Base-by-base conservation (phyloP, 192 early-diverging fungal genomes). In the Rhizophagus prolifer region DNA sequence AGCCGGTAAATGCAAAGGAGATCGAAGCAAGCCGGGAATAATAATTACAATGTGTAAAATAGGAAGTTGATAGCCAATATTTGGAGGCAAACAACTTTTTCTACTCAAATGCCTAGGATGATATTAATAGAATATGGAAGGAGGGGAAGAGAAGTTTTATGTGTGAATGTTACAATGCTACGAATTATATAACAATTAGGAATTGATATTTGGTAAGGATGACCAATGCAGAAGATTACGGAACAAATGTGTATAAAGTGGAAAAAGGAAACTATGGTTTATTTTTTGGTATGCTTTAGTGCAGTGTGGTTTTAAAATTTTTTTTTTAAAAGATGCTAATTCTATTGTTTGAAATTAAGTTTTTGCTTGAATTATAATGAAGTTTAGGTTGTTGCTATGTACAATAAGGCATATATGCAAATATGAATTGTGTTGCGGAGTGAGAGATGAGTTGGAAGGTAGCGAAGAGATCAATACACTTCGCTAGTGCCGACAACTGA, bases 341-440 rank as follows among this genome's bases (percentile, higher is more conserved):
- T 66, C 64, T 66, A 66, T 66, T 66, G 26, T 34, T 66, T 66
- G 64, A 34, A 66, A 66, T 66, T 34, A 31, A 19, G 12, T 19
- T 38, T 67, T 67, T 67, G 34, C 65, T 67, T 67, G 65, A 67
- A 38, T 54, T 21, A 54, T 36, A 67, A 67, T 67, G 65, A 63
- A 30, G 14, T 36, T 36, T 41, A 41, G 14, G 34, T 67, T 67
- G 65, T 67, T 67, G 36, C 65, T 67, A 67, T 67, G 65, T 67
- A 67, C 65, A 67, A 67, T 67, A 67, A 67, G 65, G 65, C 65
- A 67, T 67, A 67, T 70, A 70, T 70, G 38, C 38, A 70, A 70
- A 28, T 47, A 44, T 70, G 44, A 23, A 26, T 26, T 66, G 50
- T 70, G 68, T 46, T 47, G 68, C 65, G 6, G 34, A 47, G 44